Percentiles rank a stretch among this genome's conserved stretches.
phyloP scores from a whole-genome alignment of 2,329 filamentous ascomycete genomes.

The Aspergillus aculeatinus region DNA sequence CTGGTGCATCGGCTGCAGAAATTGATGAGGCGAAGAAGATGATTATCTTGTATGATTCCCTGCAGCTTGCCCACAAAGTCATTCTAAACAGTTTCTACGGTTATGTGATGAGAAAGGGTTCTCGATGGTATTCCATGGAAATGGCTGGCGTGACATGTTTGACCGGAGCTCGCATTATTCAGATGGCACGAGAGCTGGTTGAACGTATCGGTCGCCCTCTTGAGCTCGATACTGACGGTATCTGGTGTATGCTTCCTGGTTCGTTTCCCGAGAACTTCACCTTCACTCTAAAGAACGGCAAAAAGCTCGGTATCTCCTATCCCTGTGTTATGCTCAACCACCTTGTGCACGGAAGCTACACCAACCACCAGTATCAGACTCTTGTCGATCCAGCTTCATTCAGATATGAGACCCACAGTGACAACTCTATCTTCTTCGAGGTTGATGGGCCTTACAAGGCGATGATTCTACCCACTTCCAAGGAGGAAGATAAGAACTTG shows the following conservation, averaged over 20 bases:
- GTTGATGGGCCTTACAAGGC: conserved; percentile 96
- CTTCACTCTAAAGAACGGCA: conserved; percentile 92
- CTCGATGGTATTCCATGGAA: conserved; percentile 98
- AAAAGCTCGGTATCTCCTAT: conserved; percentile 95
- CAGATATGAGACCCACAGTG: conserved; percentile 94
- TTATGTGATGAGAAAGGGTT: conserved; percentile 99
- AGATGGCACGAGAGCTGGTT: conserved; percentile 89
- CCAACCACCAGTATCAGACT: conserved; percentile 96
- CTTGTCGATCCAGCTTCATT: conserved; percentile 75
- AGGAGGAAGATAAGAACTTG: conserved; percentile 98
- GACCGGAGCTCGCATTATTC: conserved; percentile 94
- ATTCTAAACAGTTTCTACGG: conserved; percentile 99
- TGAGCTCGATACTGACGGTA: conserved; percentile 96
- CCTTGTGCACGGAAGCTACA: conserved; percentile 89
- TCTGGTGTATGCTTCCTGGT: conserved; percentile 98
- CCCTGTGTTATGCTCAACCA: conserved; percentile 99
- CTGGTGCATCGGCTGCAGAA: conserved; percentile 72
- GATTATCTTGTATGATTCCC: conserved; percentile 92
- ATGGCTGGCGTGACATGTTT: conserved; percentile 99
- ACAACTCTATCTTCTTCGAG: conserved; percentile 99
- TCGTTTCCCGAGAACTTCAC: conserved; percentile 95
- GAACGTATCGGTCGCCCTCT: conserved; percentile 89
- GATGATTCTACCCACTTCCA: conserved; percentile 95
- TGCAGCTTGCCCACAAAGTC: conserved; percentile 97
- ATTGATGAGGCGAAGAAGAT: conserved; percentile 97